Conservation (phyloP, 352 stramenopile genomes). For the Pelagophyceae sp. region DNA sequence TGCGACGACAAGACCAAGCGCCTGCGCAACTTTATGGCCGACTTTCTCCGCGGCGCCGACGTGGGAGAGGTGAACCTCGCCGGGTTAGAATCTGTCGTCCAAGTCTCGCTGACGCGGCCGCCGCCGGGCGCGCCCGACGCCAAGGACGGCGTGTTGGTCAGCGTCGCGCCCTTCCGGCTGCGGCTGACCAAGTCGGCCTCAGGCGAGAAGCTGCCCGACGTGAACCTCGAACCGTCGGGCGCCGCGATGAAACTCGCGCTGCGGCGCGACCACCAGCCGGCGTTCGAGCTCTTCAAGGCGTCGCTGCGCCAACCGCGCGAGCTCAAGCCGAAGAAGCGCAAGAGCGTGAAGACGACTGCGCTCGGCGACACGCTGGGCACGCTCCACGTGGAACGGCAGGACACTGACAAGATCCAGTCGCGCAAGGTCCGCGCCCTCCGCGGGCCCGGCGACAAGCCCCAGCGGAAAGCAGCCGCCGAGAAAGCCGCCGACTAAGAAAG, state of each 20-base stretch:
- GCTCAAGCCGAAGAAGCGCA: constrained; percentile 86
- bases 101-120: constrained; percentile 22
- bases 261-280: constrained; percentile 85
- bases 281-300: constrained; percentile 85
- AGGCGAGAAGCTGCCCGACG: constrained; percentile 38
- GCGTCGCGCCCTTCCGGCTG: constrained; percentile 33
- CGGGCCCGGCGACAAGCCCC: too few species aligned
- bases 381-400: constrained; percentile 94
- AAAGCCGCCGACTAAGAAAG: not conserved
- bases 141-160: not conserved
- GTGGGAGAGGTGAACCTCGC: constrained; percentile 10
- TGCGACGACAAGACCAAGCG: constrained; percentile 63
- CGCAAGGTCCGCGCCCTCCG: constrained; percentile 82
- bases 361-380: constrained; percentile 93
- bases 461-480: too few species aligned
- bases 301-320: constrained; percentile 71
- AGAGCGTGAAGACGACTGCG: constrained; percentile 92
- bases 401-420: constrained; percentile 90
- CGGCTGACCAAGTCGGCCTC: constrained; percentile 37
- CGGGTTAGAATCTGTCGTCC: not conserved
- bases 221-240: constrained; percentile 79
- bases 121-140: not conserved
- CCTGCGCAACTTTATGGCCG: constrained; percentile 84
- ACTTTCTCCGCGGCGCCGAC: constrained; percentile 83
- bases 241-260: constrained; percentile 70